Percentiles rank a stretch among this genome's conserved stretches.
Evolutionary conservation across 805 yeast genomes (phyloP).

Genomic region (Kodamaea sagamina): DNA sequence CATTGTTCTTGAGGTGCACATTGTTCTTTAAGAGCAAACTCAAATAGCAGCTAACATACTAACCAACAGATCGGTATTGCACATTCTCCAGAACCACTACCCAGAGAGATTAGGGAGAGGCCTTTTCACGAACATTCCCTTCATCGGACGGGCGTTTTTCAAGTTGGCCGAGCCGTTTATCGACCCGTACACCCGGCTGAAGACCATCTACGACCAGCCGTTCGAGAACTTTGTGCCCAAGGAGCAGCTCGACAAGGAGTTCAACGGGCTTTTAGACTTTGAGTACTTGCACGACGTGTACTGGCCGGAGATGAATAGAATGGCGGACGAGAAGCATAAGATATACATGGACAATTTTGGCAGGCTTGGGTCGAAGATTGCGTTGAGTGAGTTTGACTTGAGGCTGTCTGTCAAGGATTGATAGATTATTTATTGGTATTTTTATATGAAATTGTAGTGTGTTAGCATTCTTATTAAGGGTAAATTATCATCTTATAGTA

Average conservation of each 20-base stretch:
- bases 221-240: constrained; percentile 78
- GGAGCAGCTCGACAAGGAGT: constrained; percentile 78
- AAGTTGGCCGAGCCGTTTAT: constrained; percentile 93
- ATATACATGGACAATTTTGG: constrained; percentile 69
- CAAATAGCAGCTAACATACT: no score
- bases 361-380: constrained; percentile 69
- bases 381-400: constrained; percentile 80
- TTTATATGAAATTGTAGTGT: no score
- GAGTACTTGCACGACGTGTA: constrained; percentile 77
- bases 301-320: constrained; percentile 69
- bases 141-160: constrained; percentile 89
- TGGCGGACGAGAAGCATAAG: constrained; percentile 59
- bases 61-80: constrained; percentile 71
- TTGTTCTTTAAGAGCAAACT: no score
- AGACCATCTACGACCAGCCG: constrained; percentile 88
- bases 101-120: constrained; percentile 97
- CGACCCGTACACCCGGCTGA: constrained; percentile 93
- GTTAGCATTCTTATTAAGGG: no score
- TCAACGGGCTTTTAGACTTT: constrained; percentile 85
- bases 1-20: no score
- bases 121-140: constrained; percentile 86
- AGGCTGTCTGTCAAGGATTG: constrained; percentile 34
- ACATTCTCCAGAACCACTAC: constrained; percentile 93
- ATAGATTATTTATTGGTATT: neutral
- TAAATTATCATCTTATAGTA: no score